phyloP scores from a whole-genome alignment of 345 rosid species.

The Lagerstroemia speciosa region DNA sequence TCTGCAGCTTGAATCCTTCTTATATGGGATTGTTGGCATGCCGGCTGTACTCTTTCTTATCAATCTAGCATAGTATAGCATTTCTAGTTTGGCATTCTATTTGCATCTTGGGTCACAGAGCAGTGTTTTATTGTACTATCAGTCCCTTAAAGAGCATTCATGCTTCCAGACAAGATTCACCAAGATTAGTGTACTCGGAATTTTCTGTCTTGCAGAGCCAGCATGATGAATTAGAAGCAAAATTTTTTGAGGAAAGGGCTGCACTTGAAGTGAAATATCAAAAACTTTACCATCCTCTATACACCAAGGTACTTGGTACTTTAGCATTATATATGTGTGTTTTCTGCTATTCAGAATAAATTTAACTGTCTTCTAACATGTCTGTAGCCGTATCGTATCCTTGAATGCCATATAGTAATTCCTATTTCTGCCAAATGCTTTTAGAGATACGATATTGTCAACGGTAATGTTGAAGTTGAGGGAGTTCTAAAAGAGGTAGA shows the following conservation, averaged over 20 bases:
- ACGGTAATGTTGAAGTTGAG: not conserved
- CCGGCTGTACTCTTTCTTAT: not conserved
- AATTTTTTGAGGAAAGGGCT: not conserved
- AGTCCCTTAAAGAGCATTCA: too few species aligned
- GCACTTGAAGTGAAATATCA: not conserved
- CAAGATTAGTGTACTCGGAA: conserved; percentile 19
- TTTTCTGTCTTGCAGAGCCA: not conserved
- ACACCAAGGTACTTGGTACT: not conserved
- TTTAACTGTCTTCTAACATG: too few species aligned
- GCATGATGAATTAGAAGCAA: not conserved
- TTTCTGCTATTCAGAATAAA: not conserved
- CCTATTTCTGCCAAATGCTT: not conserved
- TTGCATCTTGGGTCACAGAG: not conserved
- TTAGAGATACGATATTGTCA: not conserved
- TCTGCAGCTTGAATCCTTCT: too few species aligned
- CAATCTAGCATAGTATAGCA: too few species aligned
- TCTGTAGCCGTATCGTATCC: too few species aligned
- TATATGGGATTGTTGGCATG: too few species aligned
- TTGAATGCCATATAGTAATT: not conserved
- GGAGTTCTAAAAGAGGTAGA: not conserved
- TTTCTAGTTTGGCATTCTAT: not conserved
- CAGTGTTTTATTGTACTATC: not conserved
- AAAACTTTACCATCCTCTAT: not conserved
- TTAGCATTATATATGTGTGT: not conserved
- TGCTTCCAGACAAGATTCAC: too few species aligned